Evolutionary conservation across 768 basidiomycete species (phyloP).

Genomic region (Podaxis sp.): DNA sequence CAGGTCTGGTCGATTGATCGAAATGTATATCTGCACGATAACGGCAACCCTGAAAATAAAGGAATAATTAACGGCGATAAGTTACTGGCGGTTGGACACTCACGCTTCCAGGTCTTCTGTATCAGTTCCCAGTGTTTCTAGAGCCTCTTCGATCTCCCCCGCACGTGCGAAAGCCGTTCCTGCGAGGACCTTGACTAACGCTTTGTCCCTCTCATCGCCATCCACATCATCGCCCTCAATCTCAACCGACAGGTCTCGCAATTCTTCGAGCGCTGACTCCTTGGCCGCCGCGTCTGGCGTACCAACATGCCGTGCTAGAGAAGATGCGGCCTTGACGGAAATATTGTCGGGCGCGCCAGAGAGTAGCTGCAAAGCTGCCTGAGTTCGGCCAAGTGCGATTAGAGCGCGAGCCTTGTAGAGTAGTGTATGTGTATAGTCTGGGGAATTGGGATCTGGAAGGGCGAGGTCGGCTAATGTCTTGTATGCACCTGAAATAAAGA

Average conservation of each 20-base stretch:
- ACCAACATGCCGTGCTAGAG: slow-evolving; percentile 68
- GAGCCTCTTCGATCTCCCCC: slow-evolving; percentile 86
- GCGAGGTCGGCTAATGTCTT: slow-evolving; percentile 51
- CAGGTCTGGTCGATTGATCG: slow-evolving; percentile 83
- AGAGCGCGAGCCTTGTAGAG: slow-evolving; percentile 77
- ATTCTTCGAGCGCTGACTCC: slow-evolving; percentile 68
- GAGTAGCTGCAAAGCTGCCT: slow-evolving; percentile 52
- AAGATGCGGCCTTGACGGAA: slow-evolving; percentile 62
- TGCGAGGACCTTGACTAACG: slow-evolving; percentile 71
- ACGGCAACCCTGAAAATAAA: slow-evolving; percentile 59
- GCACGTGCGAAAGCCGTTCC: slow-evolving; percentile 84
- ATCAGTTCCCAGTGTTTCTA: slow-evolving; percentile 79
- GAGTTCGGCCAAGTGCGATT: slow-evolving; percentile 62
- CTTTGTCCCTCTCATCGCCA: slow-evolving; percentile 62
- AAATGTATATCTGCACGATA: slow-evolving; percentile 83
- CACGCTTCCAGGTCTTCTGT: slow-evolving; percentile 86
- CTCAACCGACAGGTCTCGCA: slow-evolving; percentile 84
- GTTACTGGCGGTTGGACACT: slow-evolving; percentile 25
- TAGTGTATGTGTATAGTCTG: slow-evolving; percentile 60
- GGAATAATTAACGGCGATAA: not conserved
- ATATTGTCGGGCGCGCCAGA: slow-evolving; percentile 58
- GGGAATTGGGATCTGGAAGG: slow-evolving; percentile 55
- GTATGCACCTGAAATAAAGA: slow-evolving; percentile 53
- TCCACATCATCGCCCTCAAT: slow-evolving; percentile 77
- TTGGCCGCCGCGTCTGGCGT: slow-evolving; percentile 38